Percentiles rank a stretch among this genome's conserved stretches.
phyloP scores from a whole-genome alignment of 768 basidiomycete genomes.

The Panus rudis region DNA sequence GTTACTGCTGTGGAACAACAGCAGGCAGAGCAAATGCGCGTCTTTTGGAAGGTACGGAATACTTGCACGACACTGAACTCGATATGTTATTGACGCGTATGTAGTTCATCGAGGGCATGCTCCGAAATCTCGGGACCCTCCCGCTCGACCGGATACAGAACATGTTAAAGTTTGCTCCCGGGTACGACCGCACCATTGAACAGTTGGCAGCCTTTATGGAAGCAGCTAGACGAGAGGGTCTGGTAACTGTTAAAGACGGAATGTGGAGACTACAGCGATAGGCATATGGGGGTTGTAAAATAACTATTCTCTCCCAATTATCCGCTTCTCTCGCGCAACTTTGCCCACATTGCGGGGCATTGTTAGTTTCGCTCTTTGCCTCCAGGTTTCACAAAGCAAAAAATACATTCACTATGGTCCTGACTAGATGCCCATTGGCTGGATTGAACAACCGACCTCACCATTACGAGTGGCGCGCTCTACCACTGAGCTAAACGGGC shows the following conservation, averaged over 20 bases:
- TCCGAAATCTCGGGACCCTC: conserved; percentile 76
- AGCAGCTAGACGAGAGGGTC: conserved; percentile 68
- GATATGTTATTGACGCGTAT: not conserved
- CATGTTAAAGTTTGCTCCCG: conserved; percentile 80
- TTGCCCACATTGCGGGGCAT: too few species aligned
- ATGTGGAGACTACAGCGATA: conserved; percentile 49
- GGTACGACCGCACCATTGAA: conserved; percentile 73
- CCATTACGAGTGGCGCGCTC: conserved; percentile 15
- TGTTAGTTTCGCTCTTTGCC: too few species aligned
- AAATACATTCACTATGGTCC: too few species aligned
- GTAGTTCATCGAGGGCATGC: conserved; percentile 87
- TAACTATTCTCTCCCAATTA: too few species aligned
- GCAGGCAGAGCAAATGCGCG: conserved; percentile 77
- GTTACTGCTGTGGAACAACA: conserved; percentile 60
- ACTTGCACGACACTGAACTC: not conserved
- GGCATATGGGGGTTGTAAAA: not conserved
- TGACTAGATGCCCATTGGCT: conserved; percentile 13
- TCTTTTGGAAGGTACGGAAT: conserved; percentile 75
- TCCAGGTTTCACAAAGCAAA: too few species aligned
- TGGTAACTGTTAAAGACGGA: conserved; percentile 64
- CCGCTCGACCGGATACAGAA: conserved; percentile 79
- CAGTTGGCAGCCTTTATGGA: conserved; percentile 79
- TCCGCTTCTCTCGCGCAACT: too few species aligned
- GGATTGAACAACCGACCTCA: conserved; percentile 15
- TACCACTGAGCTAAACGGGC: conserved; percentile 16